Evolutionary conservation across 2,329 filamentous ascomycete species (phyloP).

Genomic region (Incumbomyces delicatus): DNA sequence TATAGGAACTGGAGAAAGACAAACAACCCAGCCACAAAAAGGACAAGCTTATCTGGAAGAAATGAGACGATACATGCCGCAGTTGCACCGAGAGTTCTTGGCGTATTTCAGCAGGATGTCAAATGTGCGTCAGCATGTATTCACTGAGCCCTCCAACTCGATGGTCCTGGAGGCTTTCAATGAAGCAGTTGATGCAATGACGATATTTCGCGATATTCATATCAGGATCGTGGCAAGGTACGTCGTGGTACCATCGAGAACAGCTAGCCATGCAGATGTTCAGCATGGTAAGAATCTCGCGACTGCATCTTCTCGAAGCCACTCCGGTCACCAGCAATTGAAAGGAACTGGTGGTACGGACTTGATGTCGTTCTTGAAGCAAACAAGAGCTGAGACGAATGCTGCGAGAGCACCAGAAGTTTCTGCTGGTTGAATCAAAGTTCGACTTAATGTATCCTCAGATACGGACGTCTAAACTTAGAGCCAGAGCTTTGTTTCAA

Average conservation of each 20-base stretch:
- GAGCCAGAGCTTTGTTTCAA: no score
- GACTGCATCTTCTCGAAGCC: constrained; percentile 32
- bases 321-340: constrained; percentile 23
- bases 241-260: constrained; percentile 38
- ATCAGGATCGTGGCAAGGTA: constrained; percentile 45
- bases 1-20: constrained; percentile 25
- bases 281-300: constrained; percentile 31
- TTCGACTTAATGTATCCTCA: no score
- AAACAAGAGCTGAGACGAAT: constrained; percentile 43
- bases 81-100: constrained; percentile 42
- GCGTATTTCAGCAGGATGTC: constrained; percentile 35
- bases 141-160: constrained; percentile 25
- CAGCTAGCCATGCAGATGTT: constrained; percentile 11
- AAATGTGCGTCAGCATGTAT: constrained; percentile 38
- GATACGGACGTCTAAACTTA: no score
- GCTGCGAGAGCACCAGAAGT: neutral
- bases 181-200: constrained; percentile 35
- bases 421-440: no score
- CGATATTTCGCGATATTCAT: constrained; percentile 41
- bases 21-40: neutral
- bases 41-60: constrained; percentile 28
- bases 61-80: constrained; percentile 48
- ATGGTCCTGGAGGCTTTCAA: constrained; percentile 37
- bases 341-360: constrained; percentile 44
- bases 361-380: constrained; percentile 44